These are phyloP conservation scores for Eimeria tenella DNA, from an alignment of 169 alveolate genomes.

Conservation along the genomic window DNA sequence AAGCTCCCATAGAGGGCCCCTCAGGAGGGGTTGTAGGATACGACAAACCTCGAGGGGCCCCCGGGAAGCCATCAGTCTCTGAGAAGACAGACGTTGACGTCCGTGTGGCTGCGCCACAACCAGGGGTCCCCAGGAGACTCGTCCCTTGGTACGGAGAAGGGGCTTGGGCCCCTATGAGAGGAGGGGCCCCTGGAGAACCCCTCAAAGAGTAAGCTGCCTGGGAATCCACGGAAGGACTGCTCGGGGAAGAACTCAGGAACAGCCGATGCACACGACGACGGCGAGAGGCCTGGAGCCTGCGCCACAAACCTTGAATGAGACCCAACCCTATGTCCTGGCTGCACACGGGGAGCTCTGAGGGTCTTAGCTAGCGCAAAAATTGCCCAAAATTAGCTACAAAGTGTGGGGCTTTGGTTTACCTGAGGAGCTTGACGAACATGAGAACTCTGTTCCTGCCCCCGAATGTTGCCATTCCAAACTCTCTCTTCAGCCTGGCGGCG, in stretches of 20 bases:
- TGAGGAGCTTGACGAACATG: constrained; percentile 29
- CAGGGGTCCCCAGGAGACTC: background rate
- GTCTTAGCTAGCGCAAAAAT: no score
- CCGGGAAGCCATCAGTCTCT: background rate
- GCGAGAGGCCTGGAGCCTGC: constrained; percentile 43
- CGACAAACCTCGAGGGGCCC: background rate
- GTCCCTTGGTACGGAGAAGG: no score
- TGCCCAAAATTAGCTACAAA: background rate
- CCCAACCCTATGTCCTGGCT: background rate
- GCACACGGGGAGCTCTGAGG: no score
- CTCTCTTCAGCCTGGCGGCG: background rate
- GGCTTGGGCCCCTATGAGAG: background rate
- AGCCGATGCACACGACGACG: constrained; percentile 20
- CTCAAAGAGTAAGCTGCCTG: background rate
- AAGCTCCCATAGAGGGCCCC: background rate
- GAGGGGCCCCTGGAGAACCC: constrained; percentile 5
- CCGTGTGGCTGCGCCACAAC: background rate
- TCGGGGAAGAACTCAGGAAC: background rate
- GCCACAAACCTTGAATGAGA: background rate
- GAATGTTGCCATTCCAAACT: background rate
- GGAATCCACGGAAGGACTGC: background rate
- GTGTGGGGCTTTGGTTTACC: constrained; percentile 12
- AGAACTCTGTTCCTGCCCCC: constrained; percentile 13
- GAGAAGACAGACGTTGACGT: no score
- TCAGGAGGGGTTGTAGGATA: background rate